Percentiles rank a stretch among this genome's conserved stretches.
Evolutionary conservation across 148 eudicot genomes (phyloP).

Genomic region (Rhododendron henanense): DNA sequence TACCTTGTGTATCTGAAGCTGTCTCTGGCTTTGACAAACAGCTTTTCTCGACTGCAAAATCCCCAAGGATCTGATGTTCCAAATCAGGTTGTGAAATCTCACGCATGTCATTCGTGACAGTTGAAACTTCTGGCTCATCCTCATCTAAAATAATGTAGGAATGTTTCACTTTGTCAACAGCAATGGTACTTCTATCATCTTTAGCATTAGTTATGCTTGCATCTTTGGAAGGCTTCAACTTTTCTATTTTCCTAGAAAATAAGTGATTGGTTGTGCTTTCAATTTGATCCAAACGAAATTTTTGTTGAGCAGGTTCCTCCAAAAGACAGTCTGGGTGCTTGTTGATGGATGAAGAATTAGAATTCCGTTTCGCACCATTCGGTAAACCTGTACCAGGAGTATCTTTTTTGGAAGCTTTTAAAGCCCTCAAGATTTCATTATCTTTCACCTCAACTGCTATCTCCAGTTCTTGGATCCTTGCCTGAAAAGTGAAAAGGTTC

Average conservation of each 20-base stretch:
- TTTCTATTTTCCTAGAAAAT: slow-evolving; percentile 25
- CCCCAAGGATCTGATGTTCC: neutral
- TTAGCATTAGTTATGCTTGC: slow-evolving; percentile 9
- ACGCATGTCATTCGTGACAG: neutral
- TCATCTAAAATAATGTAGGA: slow-evolving; percentile 24
- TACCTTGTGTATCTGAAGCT: slow-evolving; percentile 24
- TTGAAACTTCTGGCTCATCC: slow-evolving; percentile 21
- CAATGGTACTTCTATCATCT: slow-evolving; percentile 17
- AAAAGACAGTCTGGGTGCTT: slow-evolving; percentile 19
- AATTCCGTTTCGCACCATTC: slow-evolving; percentile 12
- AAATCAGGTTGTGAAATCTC: slow-evolving; percentile 1
- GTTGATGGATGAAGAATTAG: slow-evolving; percentile 19
- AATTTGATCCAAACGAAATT: slow-evolving; percentile 39
- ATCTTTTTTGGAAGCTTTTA: slow-evolving; percentile 50
- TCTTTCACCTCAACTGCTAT: slow-evolving; percentile 60
- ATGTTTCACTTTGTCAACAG: slow-evolving; percentile 16
- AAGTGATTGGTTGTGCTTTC: slow-evolving; percentile 13
- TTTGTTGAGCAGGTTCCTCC: slow-evolving; percentile 24
- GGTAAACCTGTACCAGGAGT: neutral
- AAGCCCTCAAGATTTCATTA: slow-evolving; percentile 58
- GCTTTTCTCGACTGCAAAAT: slow-evolving; percentile 15
- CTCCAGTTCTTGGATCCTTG: slow-evolving; percentile 69
- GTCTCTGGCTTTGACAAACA: slow-evolving; percentile 8
- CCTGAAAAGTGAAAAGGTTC: slow-evolving; percentile 36
- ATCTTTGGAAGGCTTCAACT: slow-evolving; percentile 16